These are phyloP conservation scores for Saxophila tyrrhenica DNA, from an alignment of 495 filamentous ascomycete genomes.

Conservation along the genomic window DNA sequence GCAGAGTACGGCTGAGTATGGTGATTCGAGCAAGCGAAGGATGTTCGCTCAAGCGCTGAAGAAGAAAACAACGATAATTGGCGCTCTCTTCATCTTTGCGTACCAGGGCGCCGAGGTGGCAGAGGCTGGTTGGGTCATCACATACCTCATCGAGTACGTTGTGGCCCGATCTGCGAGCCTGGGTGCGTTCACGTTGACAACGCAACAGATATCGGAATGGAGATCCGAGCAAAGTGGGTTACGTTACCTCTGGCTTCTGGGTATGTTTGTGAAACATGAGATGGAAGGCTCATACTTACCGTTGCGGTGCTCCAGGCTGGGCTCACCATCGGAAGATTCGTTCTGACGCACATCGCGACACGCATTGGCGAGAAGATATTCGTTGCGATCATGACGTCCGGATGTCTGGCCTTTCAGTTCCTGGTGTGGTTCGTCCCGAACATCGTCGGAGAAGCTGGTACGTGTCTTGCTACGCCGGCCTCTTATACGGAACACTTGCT, in stretches of 20 bases:
- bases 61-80: slow-evolving; percentile 52
- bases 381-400: slow-evolving; percentile 48
- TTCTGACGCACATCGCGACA: slow-evolving; percentile 51
- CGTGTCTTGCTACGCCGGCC: no score
- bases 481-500: no score
- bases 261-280: no score
- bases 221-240: slow-evolving; percentile 55
- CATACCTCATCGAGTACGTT: neutral
- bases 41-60: slow-evolving; percentile 39
- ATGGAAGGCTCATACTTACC: slow-evolving; percentile 33
- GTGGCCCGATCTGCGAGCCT: neutral
- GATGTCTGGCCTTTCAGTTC: slow-evolving; percentile 54
- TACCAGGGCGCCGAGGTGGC: slow-evolving; percentile 73
- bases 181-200: neutral
- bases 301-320: neutral
- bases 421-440: slow-evolving; percentile 67
- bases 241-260: slow-evolving; percentile 79
- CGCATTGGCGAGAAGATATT: slow-evolving; percentile 56
- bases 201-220: slow-evolving; percentile 43
- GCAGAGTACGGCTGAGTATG: slow-evolving; percentile 11
- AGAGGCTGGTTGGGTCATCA: slow-evolving; percentile 52
- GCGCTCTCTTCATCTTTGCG: slow-evolving; percentile 66
- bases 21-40: slow-evolving; percentile 19
- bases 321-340: slow-evolving; percentile 61
- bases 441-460: slow-evolving; percentile 47